These are phyloP conservation scores for Cutaneotrichosporon arboriforme DNA, from an alignment of 1,284 basidiomycete species.

Conservation along the genomic window DNA sequence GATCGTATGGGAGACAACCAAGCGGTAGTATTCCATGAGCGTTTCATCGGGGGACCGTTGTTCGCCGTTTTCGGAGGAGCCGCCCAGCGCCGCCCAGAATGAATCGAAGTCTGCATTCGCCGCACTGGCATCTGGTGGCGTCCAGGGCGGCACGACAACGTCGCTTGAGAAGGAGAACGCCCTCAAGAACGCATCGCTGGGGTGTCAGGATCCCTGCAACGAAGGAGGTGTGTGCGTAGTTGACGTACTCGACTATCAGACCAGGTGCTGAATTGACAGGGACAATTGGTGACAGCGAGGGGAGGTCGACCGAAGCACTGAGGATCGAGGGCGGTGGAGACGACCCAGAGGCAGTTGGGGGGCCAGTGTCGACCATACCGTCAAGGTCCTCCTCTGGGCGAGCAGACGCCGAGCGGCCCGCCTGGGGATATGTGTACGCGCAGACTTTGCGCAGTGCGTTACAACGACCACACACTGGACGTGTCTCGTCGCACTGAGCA, in stretches of 20 bases:
- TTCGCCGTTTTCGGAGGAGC: not conserved
- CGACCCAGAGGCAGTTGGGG: not conserved
- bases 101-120: not conserved
- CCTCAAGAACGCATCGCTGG: not conserved
- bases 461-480: slow-evolving; percentile 1
- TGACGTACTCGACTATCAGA: not conserved
- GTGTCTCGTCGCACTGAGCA: not conserved
- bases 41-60: not conserved
- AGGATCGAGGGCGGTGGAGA: too few relatives aligned
- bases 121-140: not conserved
- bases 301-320: not conserved
- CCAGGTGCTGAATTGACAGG: not conserved
- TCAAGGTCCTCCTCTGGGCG: not conserved
- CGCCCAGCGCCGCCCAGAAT: not conserved
- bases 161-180: not conserved
- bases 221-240: too few relatives aligned
- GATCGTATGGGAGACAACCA: not conserved
- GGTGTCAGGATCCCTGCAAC: not conserved
- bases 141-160: slow-evolving; percentile 1
- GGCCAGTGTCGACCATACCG: too few relatives aligned
- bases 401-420: not conserved
- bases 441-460: not conserved
- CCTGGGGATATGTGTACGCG: not conserved
- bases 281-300: not conserved
- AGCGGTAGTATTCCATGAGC: slow-evolving; percentile 2